Conservation (phyloP, 192 early-diverging fungal genomes). For the Backusella liffmaniae region DNA sequence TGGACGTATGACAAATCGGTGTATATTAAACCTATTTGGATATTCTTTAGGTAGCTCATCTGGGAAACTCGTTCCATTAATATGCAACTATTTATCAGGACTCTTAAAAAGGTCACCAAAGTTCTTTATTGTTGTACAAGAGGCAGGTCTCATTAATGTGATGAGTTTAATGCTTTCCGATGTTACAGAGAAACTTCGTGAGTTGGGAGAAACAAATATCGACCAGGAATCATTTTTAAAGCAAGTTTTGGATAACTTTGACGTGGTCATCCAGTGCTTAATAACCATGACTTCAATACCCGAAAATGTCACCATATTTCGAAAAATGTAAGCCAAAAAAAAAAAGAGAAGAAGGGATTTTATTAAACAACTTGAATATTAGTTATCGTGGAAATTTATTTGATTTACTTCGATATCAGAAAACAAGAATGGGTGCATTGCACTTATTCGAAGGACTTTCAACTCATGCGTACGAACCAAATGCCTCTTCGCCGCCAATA, state of each 20-base stretch:
- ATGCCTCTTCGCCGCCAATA: background rate
- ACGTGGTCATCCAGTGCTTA: conserved; percentile 48
- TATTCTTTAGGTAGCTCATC: conserved; percentile 43
- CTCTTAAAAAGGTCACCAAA: conserved; percentile 46
- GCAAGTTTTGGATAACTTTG: conserved; percentile 52
- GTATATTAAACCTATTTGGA: background rate
- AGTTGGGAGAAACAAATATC: conserved; percentile 34
- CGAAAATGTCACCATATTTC: conserved; percentile 47
- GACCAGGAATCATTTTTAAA: conserved; percentile 46
- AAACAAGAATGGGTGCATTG: conserved; percentile 51
- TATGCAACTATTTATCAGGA: conserved; percentile 42
- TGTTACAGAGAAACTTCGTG: conserved; percentile 42
- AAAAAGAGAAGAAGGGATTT: background rate
- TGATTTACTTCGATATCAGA: conserved; percentile 52
- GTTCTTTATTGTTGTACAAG: conserved; percentile 55
- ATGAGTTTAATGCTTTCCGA: conserved; percentile 54
- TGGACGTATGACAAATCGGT: background rate
- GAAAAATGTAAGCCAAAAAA: conserved; percentile 41
- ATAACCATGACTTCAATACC: conserved; percentile 43
- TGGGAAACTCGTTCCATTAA: conserved; percentile 44
- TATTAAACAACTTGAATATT: background rate
- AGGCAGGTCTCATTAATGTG: conserved; percentile 61
- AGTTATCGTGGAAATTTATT: conserved; percentile 54
- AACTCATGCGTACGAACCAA: conserved; percentile 39
- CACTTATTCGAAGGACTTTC: conserved; percentile 49